phyloP scores from a whole-genome alignment of 2,329 filamentous ascomycete species.

The Ascochyta rabiei region DNA sequence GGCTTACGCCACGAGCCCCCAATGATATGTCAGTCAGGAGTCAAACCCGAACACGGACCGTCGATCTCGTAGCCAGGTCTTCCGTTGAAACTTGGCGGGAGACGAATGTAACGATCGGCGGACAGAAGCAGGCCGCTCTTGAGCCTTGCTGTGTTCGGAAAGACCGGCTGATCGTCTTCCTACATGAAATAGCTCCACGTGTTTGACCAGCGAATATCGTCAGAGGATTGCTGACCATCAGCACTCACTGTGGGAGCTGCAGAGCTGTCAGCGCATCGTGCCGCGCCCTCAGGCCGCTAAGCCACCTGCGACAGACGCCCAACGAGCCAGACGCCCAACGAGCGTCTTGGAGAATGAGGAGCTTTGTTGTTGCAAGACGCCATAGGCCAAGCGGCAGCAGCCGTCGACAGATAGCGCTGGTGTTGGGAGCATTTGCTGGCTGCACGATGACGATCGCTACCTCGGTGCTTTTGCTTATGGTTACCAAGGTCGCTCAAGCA shows the following conservation, averaged over 20 bases:
- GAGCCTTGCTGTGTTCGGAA: conserved; percentile 19
- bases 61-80: conserved; percentile 9
- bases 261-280: neutral
- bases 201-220: conserved; percentile 18
- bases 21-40: conserved; percentile 3
- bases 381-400: conserved; percentile 15
- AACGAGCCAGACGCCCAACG: neutral
- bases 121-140: conserved; percentile 17
- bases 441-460: conserved; percentile 16
- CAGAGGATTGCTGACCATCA: neutral
- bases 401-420: conserved; percentile 13
- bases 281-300: neutral
- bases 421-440: conserved; percentile 3
- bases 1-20: conserved; percentile 1
- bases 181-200: conserved; percentile 27
- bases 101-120: conserved; percentile 20
- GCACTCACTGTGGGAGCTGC: neutral
- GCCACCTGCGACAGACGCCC: neutral
- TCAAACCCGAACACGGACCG: neutral
- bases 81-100: neutral
- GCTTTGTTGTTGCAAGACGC: neutral
- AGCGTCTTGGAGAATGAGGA: neutral
- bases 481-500: conserved; percentile 9
- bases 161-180: conserved; percentile 28
- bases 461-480: conserved; percentile 14